Percentiles rank a stretch among this genome's conserved stretches.
Conservation (phyloP, 257 asterid species). For the Verbena officinalis region DNA sequence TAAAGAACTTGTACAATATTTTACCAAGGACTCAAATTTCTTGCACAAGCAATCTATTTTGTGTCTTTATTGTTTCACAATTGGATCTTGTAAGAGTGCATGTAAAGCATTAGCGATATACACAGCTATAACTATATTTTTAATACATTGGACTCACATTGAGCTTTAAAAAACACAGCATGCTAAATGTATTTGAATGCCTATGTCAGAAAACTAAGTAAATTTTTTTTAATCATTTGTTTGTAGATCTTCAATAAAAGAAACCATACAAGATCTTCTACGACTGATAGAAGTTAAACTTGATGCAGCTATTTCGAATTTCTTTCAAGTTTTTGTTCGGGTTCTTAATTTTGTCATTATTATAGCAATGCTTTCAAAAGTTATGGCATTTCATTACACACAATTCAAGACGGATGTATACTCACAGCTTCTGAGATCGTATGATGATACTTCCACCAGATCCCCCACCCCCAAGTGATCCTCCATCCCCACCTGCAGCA, state of each 20-base stretch:
- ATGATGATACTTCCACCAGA: conserved; percentile 89
- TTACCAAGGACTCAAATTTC: neutral
- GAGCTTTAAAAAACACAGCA: neutral
- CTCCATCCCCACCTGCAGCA: conserved; percentile 97
- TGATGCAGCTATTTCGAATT: conserved; percentile 1
- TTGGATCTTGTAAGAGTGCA: neutral
- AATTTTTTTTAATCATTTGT: neutral
- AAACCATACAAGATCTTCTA: neutral
- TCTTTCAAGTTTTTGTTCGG: neutral
- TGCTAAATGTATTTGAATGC: neutral
- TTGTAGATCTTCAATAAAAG: neutral
- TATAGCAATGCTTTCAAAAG: conserved; percentile 2
- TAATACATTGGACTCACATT: neutral
- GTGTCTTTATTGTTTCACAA: neutral
- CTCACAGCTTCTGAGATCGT: conserved; percentile 87
- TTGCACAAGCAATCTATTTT: neutral
- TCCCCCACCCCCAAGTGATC: conserved; percentile 91
- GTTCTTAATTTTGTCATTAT: neutral
- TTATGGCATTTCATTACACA: conserved; percentile 13
- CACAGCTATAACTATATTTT: too few relatives aligned
- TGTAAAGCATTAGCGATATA: too few relatives aligned
- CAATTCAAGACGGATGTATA: conserved; percentile 39
- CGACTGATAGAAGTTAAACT: neutral
- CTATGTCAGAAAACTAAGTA: neutral
- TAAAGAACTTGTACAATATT: neutral